Conservation (phyloP, 768 basidiomycete genomes). For the Mycena polygramma region DNA sequence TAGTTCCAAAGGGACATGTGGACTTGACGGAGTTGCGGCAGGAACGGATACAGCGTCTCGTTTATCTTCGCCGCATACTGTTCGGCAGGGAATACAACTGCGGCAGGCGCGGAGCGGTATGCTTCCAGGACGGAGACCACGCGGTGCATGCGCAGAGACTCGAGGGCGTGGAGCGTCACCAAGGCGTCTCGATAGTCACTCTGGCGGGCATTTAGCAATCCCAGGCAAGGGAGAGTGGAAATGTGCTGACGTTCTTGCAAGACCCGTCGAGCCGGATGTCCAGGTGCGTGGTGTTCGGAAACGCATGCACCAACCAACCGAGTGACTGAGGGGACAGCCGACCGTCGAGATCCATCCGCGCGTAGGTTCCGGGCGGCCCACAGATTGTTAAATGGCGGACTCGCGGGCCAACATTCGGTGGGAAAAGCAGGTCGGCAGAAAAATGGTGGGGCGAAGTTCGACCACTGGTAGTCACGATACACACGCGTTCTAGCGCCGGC, state of each 20-base stretch:
- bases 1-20: not conserved
- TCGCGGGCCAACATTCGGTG: not conserved
- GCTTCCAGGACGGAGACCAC: not conserved
- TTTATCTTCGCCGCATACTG: not conserved
- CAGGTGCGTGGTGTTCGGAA: conserved; percentile 9
- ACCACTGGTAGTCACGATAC: not conserved
- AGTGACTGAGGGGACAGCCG: not conserved
- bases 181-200: not conserved
- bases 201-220: not conserved
- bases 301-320: not conserved
- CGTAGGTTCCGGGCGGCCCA: not conserved
- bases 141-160: not conserved
- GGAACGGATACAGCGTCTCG: not conserved
- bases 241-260: not conserved
- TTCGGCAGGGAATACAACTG: not conserved
- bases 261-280: not conserved
- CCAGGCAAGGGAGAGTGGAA: not conserved
- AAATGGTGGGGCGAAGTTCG: not conserved
- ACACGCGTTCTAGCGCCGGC: not conserved
- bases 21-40: not conserved
- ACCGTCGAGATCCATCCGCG: not conserved
- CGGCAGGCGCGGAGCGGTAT: not conserved
- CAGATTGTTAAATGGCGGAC: not conserved
- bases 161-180: not conserved
- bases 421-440: not conserved